Evolutionary conservation across 129 eudicot species (phyloP).

Genomic region (Helianthus annuus): HanXRQr2.0-SUNRISE NC_035445.2:18937529-18938028

Average conservation of each 20-base stretch:
- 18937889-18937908: too few species aligned
- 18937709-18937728: slow-evolving; percentile 83
- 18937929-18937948: too few species aligned
- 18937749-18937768: slow-evolving; percentile 63
- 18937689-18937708: slow-evolving; percentile 78
- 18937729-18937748: slow-evolving; percentile 87
- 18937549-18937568: slow-evolving; percentile 53
- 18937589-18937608: slow-evolving; percentile 83
- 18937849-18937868: too few species aligned
- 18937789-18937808: slow-evolving; percentile 59
- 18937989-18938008: too few species aligned
- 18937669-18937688: slow-evolving; percentile 74
- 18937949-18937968: too few species aligned
- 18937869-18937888: too few species aligned
- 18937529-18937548: slow-evolving; percentile 82
- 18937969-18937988: too few species aligned
- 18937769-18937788: slow-evolving; percentile 70
- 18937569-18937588: slow-evolving; percentile 25
- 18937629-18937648: slow-evolving; percentile 28
- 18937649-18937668: slow-evolving; percentile 59
- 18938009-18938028: too few species aligned
- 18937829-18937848: too few species aligned
- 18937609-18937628: slow-evolving; percentile 51
- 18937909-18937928: too few species aligned
- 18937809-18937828: slow-evolving; percentile 58